Conservation (phyloP, 1,284 basidiomycete species). For the Ceratobasidium sp. region DNA sequence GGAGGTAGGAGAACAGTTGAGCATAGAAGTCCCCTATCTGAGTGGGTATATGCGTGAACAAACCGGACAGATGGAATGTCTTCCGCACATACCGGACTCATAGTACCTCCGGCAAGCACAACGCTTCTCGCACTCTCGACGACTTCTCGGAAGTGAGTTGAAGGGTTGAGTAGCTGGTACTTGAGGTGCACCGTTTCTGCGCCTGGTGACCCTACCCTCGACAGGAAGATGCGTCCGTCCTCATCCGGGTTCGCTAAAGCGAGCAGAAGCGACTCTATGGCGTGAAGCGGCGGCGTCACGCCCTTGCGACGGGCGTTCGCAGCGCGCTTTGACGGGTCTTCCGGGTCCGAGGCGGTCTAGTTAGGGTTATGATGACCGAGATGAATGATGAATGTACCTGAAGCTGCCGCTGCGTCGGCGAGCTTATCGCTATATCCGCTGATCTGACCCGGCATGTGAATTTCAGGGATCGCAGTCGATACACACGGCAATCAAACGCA, state of each 20-base stretch:
- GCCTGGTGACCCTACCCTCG: constrained; percentile 20
- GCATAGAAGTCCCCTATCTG: constrained; percentile 89
- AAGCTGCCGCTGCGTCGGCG: constrained; percentile 63
- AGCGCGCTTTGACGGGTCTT: constrained; percentile 51
- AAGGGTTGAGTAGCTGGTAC: constrained; percentile 95
- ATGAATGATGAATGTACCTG: constrained; percentile 51
- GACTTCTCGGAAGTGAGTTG: constrained; percentile 85
- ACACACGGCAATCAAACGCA: constrained; percentile 22
- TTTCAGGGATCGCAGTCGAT: neutral
- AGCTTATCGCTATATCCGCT: constrained; percentile 82
- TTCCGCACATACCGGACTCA: constrained; percentile 81
- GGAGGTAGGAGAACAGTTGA: constrained; percentile 82
- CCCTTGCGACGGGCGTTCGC: constrained; percentile 49
- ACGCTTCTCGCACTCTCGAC: constrained; percentile 83
- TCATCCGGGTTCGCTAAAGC: constrained; percentile 83
- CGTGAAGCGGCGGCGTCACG: constrained; percentile 81
- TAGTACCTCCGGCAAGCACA: constrained; percentile 93
- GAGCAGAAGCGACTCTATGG: constrained; percentile 86
- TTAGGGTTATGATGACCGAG: neutral
- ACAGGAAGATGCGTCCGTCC: constrained; percentile 64
- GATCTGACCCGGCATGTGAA: constrained; percentile 63
- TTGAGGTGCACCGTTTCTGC: constrained; percentile 69
- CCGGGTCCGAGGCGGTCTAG: neutral
- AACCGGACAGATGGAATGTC: neutral
- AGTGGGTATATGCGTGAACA: constrained; percentile 2